Evolutionary conservation across 2,329 filamentous ascomycete species (phyloP), one percentile per base, ranked within the genome.

Genomic region (Diplodia scrobiculata): DNA sequence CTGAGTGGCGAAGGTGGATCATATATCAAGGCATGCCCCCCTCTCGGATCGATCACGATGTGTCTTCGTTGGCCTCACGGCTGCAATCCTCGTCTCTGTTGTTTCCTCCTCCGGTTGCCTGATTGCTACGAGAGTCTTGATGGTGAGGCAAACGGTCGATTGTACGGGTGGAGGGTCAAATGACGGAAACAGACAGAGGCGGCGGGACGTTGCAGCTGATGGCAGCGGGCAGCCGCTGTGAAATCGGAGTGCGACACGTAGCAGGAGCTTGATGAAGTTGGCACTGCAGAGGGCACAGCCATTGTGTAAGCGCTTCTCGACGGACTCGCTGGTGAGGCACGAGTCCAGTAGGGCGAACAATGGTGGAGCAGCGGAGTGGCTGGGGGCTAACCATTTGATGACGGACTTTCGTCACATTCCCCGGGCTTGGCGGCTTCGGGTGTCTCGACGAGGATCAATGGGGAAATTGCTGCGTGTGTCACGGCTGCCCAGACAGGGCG

Each of bases 131-230:
- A 9, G 29, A 13, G 17, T 59, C 4, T 25, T 25, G 11, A 41
- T 14, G 14, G 21, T 21, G 10, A 62, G 58, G 58, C 58, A 62
- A 62, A 47, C 41, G 25, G 11, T 47, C 9, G n/a, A 48, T 27
- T 36, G n/a, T 41, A n/a, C 41, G 41, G 11, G 27, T 17, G 5
- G 9, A 13, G 25, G 58, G 58, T 27, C 41, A 21, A 50, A 50
- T 62, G 17, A 19, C 47, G 25, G 45, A 27, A 19, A 41, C 58
- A 41, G 21, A 32, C n/a, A 7, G 38, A 36, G 27, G 10, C 6
- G 14, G 45, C 41, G 58, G 58, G n/a, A 62, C 45, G 34, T 50
- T 19, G 54, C 54, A 58, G 29, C 45, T 50, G 58, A 48, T 58
- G 54, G 38, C n/a, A 19, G 25, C 48, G 10, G 34, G 27, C 25